These are phyloP conservation scores for Collybia nuda DNA, from an alignment of 768 basidiomycete genomes.

Conservation along the genomic window DNA sequence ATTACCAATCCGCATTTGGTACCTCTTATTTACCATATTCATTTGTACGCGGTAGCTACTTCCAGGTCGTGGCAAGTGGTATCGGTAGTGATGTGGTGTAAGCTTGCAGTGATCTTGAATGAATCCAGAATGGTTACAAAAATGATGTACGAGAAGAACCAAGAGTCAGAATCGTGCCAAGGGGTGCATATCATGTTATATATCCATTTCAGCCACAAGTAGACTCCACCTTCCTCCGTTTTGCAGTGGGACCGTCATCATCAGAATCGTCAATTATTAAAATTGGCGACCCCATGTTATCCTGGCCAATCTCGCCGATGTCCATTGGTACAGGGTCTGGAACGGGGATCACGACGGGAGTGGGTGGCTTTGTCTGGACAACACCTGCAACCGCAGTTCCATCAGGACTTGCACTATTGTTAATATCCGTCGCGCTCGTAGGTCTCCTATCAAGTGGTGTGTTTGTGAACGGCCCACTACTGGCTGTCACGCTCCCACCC, in stretches of 20 bases:
- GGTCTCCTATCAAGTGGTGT: constrained; percentile 31
- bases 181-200: not conserved
- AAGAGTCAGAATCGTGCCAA: constrained; percentile 1
- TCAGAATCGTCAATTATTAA: constrained; percentile 64
- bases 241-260: constrained; percentile 52
- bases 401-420: not conserved
- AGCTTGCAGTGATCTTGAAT: too few species aligned
- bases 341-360: constrained; percentile 11
- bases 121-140: too few species aligned
- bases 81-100: too few species aligned
- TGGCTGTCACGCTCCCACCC: constrained; percentile 9
- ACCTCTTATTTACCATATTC: too few species aligned
- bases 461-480: constrained; percentile 43
- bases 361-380: constrained; percentile 6
- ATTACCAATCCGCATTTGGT: too few species aligned
- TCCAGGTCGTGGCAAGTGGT: too few species aligned
- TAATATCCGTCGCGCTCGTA: not conserved
- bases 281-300: constrained; percentile 49
- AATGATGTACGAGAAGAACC: too few species aligned
- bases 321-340: constrained; percentile 32
- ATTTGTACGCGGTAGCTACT: too few species aligned
- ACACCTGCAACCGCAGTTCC: constrained; percentile 1
- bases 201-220: constrained; percentile 8
- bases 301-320: constrained; percentile 12
- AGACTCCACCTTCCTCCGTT: constrained; percentile 52